phyloP scores from a whole-genome alignment of 73 alveolate genomes.

The Tetrahymena elliotti region DNA sequence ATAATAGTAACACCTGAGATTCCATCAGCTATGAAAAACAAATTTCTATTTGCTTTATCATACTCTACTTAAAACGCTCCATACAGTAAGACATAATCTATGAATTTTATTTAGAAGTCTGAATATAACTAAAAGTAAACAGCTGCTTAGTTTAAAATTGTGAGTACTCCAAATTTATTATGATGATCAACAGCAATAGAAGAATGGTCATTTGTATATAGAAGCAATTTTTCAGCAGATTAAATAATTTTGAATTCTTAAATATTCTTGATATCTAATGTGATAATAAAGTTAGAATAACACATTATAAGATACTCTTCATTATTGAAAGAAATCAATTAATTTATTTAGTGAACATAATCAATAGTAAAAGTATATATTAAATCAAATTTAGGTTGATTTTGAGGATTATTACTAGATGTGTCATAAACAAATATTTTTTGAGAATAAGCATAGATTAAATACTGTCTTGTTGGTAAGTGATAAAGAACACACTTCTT shows the following conservation, averaged over 20 bases:
- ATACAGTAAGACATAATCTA: background rate
- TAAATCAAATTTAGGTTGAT: background rate
- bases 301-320: background rate
- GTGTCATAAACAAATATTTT: background rate
- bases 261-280: background rate
- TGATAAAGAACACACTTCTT: background rate
- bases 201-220: background rate
- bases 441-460: background rate
- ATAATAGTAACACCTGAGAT: background rate
- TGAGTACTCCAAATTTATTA: background rate
- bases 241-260: background rate
- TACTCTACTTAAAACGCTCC: background rate
- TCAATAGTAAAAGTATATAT: background rate
- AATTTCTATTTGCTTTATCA: background rate
- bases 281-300: background rate
- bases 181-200: background rate
- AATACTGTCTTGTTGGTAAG: background rate
- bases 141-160: background rate
- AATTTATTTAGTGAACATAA: background rate
- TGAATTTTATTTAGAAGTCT: background rate
- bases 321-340: background rate
- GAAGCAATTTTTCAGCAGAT: background rate
- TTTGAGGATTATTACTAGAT: background rate
- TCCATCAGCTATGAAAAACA: background rate
- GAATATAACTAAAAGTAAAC: background rate